Conservation (phyloP, 2,329 filamentous ascomycete species). For the Xylaria polymorpha region DNA sequence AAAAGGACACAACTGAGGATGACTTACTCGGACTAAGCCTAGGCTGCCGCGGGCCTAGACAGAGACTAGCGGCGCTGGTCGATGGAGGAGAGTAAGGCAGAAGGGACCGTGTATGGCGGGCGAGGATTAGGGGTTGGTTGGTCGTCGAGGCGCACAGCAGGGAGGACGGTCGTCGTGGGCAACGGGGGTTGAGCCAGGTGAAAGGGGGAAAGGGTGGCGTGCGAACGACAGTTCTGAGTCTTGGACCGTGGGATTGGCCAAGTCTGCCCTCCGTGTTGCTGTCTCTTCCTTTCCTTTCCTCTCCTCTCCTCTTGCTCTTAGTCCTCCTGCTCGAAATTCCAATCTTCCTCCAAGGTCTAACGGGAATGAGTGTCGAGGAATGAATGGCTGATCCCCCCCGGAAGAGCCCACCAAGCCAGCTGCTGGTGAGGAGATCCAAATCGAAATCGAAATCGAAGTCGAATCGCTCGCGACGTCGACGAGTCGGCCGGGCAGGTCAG, state of each 20-base stretch:
- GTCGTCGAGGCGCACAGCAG: slow-evolving; percentile 37
- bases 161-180: slow-evolving; percentile 27
- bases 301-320: neutral
- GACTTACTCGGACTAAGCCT: slow-evolving; percentile 50
- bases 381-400: slow-evolving; percentile 35
- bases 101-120: slow-evolving; percentile 34
- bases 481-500: slow-evolving; percentile 9
- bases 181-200: slow-evolving; percentile 10
- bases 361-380: slow-evolving; percentile 6
- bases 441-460: slow-evolving; percentile 22
- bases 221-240: slow-evolving; percentile 36
- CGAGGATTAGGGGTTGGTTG: slow-evolving; percentile 41
- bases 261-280: neutral
- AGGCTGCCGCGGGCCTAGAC: slow-evolving; percentile 52
- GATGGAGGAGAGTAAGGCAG: slow-evolving; percentile 34
- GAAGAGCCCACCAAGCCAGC: slow-evolving; percentile 37
- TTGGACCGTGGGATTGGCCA: neutral
- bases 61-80: slow-evolving; percentile 43
- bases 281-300: neutral
- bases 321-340: neutral
- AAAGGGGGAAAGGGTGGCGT: slow-evolving; percentile 23
- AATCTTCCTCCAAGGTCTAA: slow-evolving; percentile 14
- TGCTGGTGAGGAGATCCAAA: slow-evolving; percentile 19
- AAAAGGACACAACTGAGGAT: slow-evolving; percentile 6
- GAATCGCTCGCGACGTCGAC: slow-evolving; percentile 14